phyloP scores from a whole-genome alignment of 2,329 filamentous ascomycete genomes.

The Xylariaceae sp. region DNA sequence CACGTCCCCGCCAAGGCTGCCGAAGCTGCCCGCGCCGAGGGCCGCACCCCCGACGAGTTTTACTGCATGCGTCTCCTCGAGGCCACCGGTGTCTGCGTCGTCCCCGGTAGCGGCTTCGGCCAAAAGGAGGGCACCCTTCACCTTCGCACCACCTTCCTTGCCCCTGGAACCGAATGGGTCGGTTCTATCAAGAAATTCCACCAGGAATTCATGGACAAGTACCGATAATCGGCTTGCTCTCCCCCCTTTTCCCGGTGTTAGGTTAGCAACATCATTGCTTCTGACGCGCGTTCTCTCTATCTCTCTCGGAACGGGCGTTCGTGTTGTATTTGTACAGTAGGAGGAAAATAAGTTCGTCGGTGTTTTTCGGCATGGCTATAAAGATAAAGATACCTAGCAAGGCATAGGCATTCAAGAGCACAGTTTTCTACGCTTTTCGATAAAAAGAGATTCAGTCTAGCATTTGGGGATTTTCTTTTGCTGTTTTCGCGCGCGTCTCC shows the following conservation, averaged over 20 bases:
- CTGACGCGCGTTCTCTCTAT: not conserved
- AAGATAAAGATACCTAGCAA: not conserved
- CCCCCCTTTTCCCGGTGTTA: too few species aligned
- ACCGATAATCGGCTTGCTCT: constrained; percentile 36
- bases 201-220: constrained; percentile 83
- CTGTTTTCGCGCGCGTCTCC: too few species aligned
- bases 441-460: too few species aligned
- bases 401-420: too few species aligned
- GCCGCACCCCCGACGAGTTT: constrained; percentile 79
- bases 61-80: constrained; percentile 90
- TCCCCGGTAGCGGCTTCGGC: constrained; percentile 88
- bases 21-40: constrained; percentile 68
- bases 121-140: constrained; percentile 88
- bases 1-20: constrained; percentile 69
- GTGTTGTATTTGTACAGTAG: not conserved
- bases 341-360: not conserved
- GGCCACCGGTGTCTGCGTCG: constrained; percentile 89
- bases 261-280: not conserved
- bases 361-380: not conserved
- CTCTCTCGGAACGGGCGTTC: not conserved
- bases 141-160: constrained; percentile 94
- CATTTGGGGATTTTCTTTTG: too few species aligned
- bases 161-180: constrained; percentile 93
- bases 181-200: constrained; percentile 85
- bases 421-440: too few species aligned